Percentiles rank a stretch among this genome's conserved stretches.
phyloP scores from a whole-genome alignment of 305 asterid genomes.

The Fraxinus angustifolia region DNA sequence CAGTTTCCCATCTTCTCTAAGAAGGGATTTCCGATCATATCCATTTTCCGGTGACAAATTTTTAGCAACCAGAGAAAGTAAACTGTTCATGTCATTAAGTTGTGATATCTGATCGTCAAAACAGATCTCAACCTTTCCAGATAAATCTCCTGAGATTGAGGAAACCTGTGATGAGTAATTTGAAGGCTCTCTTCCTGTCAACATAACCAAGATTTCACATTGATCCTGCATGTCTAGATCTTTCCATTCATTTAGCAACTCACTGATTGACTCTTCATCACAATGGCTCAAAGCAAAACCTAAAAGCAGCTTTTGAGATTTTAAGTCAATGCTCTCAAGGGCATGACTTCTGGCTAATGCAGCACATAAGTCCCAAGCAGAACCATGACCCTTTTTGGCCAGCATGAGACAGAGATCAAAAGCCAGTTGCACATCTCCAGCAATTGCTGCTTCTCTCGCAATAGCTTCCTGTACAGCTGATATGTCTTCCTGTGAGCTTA shows the following conservation, averaged over 20 bases:
- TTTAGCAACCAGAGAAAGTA: conserved; percentile 59
- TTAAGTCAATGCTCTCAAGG: conserved; percentile 74
- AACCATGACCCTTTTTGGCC: conserved; percentile 92
- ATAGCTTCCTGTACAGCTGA: conserved; percentile 93
- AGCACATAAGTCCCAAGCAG: conserved; percentile 95
- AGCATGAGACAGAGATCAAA: conserved; percentile 88
- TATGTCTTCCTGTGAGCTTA: conserved; percentile 80
- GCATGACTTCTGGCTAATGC: conserved; percentile 97
- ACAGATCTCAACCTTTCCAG: conserved; percentile 36
- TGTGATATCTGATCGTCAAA: conserved; percentile 50
- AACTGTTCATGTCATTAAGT: conserved; percentile 39
- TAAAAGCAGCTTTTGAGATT: conserved; percentile 79
- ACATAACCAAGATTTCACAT: conserved; percentile 61
- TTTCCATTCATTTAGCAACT: conserved; percentile 90
- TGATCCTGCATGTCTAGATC: conserved; percentile 86
- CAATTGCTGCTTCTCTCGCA: conserved; percentile 99
- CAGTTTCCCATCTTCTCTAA: conserved; percentile 64
- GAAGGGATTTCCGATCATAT: conserved; percentile 52
- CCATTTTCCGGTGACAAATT: conserved; percentile 45
- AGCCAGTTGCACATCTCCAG: conserved; percentile 93
- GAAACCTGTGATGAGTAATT: conserved; percentile 41
- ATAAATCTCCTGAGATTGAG: conserved; percentile 40
- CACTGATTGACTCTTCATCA: conserved; percentile 91
- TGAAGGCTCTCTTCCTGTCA: conserved; percentile 69
- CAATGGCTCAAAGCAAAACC: conserved; percentile 98